phyloP scores from a whole-genome alignment of 768 basidiomycete genomes.

The Tremella yokohamensis region DNA sequence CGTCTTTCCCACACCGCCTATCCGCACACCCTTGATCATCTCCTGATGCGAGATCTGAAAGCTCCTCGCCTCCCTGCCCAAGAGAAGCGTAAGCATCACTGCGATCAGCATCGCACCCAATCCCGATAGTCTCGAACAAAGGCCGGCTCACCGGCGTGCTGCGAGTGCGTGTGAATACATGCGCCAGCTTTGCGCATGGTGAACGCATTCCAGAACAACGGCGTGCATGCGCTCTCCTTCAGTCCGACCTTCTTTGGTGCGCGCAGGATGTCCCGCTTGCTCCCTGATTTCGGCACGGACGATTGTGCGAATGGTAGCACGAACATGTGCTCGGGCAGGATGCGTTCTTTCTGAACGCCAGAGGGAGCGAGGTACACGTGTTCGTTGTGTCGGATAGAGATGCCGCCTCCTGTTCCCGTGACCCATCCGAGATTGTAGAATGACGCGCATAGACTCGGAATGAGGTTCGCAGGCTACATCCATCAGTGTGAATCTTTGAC shows the following conservation, averaged over 20 bases:
- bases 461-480: constrained; percentile 72
- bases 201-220: constrained; percentile 89
- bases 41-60: constrained; percentile 86
- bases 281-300: constrained; percentile 59
- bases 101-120: constrained; percentile 37
- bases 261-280: constrained; percentile 72
- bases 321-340: constrained; percentile 76
- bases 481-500: background rate
- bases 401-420: constrained; percentile 70
- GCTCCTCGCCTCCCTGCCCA: constrained; percentile 60
- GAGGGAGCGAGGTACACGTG: constrained; percentile 83
- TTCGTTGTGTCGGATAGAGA: constrained; percentile 54
- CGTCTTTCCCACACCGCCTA: constrained; percentile 70
- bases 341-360: constrained; percentile 83
- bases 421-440: constrained; percentile 90
- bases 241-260: constrained; percentile 63
- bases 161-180: constrained; percentile 87
- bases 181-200: constrained; percentile 72
- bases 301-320: constrained; percentile 74
- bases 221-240: constrained; percentile 84
- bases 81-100: constrained; percentile 73
- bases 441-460: constrained; percentile 74
- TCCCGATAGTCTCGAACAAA: background rate
- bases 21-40: constrained; percentile 88
- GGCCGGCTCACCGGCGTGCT: constrained; percentile 58